phyloP scores from a whole-genome alignment of 163 green algal species.

The Scenedesmus sp. region DNA sequence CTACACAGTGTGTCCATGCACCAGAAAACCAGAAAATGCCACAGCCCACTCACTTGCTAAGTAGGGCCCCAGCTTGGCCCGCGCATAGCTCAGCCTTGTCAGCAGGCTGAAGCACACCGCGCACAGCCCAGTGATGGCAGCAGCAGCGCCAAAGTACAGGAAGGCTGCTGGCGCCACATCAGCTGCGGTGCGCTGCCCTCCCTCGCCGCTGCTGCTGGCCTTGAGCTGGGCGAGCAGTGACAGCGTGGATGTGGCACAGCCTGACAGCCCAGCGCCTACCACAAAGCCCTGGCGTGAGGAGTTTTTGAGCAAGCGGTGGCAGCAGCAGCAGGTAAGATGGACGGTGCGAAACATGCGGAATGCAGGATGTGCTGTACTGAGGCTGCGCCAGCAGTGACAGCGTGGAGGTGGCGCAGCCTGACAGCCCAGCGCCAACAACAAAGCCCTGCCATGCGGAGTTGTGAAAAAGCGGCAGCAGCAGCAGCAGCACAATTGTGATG shows the following conservation, averaged over 20 bases:
- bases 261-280: slow-evolving; percentile 60
- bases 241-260: slow-evolving; percentile 63
- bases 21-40: too few species aligned
- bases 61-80: slow-evolving; percentile 35
- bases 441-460: slow-evolving; percentile 54
- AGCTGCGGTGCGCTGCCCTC: slow-evolving; percentile 27
- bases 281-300: slow-evolving; percentile 59
- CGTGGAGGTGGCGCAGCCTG: slow-evolving; percentile 61
- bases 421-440: slow-evolving; percentile 58
- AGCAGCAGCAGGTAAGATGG: not conserved
- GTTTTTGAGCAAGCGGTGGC: not conserved
- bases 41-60: slow-evolving; percentile 18
- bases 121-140: slow-evolving; percentile 24
- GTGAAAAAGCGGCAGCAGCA: not conserved
- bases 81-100: slow-evolving; percentile 36
- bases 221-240: slow-evolving; percentile 72
- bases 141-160: slow-evolving; percentile 59
- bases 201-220: slow-evolving; percentile 3
- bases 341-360: too few species aligned
- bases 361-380: too few species aligned
- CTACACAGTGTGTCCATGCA: not conserved
- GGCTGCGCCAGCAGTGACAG: too few species aligned
- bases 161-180: slow-evolving; percentile 71
- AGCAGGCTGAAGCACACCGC: slow-evolving; percentile 39
- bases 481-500: not conserved